A percentile compares a stretch with the other conserved stretches of the same genome.
These are phyloP conservation scores for Penicillium sp. DNA, from an alignment of 2,329 filamentous ascomycete species.

Conservation along the genomic window DNA sequence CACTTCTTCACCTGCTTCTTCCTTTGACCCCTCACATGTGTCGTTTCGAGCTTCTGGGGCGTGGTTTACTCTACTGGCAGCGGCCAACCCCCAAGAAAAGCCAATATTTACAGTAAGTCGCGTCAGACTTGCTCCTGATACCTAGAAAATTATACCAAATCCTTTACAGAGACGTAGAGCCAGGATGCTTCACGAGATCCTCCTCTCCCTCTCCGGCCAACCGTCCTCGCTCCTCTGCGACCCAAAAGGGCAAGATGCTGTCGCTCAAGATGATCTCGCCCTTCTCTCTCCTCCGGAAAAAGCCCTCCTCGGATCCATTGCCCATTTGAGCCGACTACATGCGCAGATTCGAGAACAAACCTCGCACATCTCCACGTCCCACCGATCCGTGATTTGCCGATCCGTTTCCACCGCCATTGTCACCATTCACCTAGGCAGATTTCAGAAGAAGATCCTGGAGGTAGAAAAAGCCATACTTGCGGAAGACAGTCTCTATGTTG, in stretches of 20 bases:
- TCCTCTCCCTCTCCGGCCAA: slow-evolving; percentile 91
- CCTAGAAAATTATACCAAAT: neutral
- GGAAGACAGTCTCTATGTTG: slow-evolving; percentile 72
- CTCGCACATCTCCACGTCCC: slow-evolving; percentile 60
- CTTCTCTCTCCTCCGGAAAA: slow-evolving; percentile 70
- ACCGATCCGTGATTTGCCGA: slow-evolving; percentile 77
- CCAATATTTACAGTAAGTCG: slow-evolving; percentile 24
- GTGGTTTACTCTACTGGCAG: slow-evolving; percentile 41
- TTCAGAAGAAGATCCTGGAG: slow-evolving; percentile 76
- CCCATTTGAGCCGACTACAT: slow-evolving; percentile 72
- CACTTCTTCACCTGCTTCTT: neutral
- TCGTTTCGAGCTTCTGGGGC: slow-evolving; percentile 44
- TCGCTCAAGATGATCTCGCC: slow-evolving; percentile 47
- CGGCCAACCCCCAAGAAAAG: slow-evolving; percentile 26
- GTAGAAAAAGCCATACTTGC: slow-evolving; percentile 74
- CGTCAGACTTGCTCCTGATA: neutral
- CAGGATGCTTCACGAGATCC: slow-evolving; percentile 94
- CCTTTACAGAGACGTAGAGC: slow-evolving; percentile 16
- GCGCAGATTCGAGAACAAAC: slow-evolving; percentile 63
- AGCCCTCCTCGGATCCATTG: slow-evolving; percentile 70
- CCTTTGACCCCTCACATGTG: slow-evolving; percentile 35
- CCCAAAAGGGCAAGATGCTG: slow-evolving; percentile 44
- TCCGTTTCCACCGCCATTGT: slow-evolving; percentile 75
- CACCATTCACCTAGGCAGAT: slow-evolving; percentile 67
- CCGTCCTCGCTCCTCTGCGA: slow-evolving; percentile 75